Conservation (phyloP, 2,329 filamentous ascomycete genomes). For the Arthrobotrys conoides region DNA sequence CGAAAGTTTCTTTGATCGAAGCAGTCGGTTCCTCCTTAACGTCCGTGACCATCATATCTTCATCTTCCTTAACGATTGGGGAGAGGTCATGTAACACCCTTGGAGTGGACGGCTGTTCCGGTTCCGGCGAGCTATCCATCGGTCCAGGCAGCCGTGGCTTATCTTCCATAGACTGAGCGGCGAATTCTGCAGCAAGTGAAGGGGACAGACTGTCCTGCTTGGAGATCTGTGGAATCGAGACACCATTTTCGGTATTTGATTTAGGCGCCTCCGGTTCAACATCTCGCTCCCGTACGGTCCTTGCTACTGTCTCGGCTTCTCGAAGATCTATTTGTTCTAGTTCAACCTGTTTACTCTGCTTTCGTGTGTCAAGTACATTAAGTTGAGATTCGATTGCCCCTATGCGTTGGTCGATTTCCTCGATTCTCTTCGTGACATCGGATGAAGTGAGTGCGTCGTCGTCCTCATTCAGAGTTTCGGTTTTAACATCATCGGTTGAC, state of each 20-base stretch:
- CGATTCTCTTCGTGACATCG: slow-evolving; percentile 53
- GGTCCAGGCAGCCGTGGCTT: slow-evolving; percentile 36
- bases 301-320: slow-evolving; percentile 36
- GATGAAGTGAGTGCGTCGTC: slow-evolving; percentile 52
- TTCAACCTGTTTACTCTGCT: slow-evolving; percentile 48
- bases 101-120: slow-evolving; percentile 49
- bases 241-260: slow-evolving; percentile 16
- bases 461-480: slow-evolving; percentile 46
- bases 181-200: slow-evolving; percentile 44
- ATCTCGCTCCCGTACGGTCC: slow-evolving; percentile 34
- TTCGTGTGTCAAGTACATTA: slow-evolving; percentile 22
- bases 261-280: slow-evolving; percentile 19
- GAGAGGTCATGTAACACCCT: slow-evolving; percentile 48
- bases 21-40: slow-evolving; percentile 43
- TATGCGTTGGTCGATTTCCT: slow-evolving; percentile 49
- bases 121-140: slow-evolving; percentile 62
- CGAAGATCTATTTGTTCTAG: slow-evolving; percentile 42
- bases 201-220: slow-evolving; percentile 57
- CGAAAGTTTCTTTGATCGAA: slow-evolving; percentile 36
- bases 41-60: slow-evolving; percentile 61
- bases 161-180: slow-evolving; percentile 54
- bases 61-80: slow-evolving; percentile 61
- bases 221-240: slow-evolving; percentile 5
- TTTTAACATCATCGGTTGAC: slow-evolving; percentile 15
- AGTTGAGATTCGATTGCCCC: slow-evolving; percentile 44